phyloP scores from a whole-genome alignment of 495 filamentous ascomycete genomes.

The Aspergillus sparsus region DNA sequence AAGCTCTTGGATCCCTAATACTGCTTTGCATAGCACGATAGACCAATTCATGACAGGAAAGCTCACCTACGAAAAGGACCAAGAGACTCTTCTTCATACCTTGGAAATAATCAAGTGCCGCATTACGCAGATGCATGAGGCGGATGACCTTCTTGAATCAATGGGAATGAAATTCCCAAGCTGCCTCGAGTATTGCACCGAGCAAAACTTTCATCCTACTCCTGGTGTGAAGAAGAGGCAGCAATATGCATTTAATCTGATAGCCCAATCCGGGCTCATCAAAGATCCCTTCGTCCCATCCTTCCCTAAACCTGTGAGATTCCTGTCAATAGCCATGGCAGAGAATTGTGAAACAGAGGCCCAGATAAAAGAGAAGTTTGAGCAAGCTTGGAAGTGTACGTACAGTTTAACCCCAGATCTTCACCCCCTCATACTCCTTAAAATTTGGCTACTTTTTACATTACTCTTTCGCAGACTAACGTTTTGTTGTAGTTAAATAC shows the following conservation, averaged over 20 bases:
- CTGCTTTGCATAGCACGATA: background rate
- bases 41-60: background rate
- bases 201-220: background rate
- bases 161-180: background rate
- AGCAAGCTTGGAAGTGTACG: slow-evolving; percentile 7
- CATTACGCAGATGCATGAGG: background rate
- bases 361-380: background rate
- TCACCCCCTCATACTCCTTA: background rate
- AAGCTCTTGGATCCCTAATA: background rate
- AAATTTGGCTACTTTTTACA: background rate
- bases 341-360: background rate
- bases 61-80: background rate
- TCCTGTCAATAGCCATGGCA: slow-evolving; percentile 5
- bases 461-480: background rate
- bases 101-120: background rate
- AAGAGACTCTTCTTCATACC: background rate
- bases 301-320: slow-evolving; percentile 1
- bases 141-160: background rate
- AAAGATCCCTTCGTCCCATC: background rate
- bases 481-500: slow-evolving; percentile 1
- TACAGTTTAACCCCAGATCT: background rate
- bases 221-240: background rate
- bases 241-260: background rate
- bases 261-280: background rate
- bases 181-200: background rate